Evolutionary conservation across 1,284 basidiomycete species (phyloP).

Genomic region (Microbotryum silenes-acaulis): DNA sequence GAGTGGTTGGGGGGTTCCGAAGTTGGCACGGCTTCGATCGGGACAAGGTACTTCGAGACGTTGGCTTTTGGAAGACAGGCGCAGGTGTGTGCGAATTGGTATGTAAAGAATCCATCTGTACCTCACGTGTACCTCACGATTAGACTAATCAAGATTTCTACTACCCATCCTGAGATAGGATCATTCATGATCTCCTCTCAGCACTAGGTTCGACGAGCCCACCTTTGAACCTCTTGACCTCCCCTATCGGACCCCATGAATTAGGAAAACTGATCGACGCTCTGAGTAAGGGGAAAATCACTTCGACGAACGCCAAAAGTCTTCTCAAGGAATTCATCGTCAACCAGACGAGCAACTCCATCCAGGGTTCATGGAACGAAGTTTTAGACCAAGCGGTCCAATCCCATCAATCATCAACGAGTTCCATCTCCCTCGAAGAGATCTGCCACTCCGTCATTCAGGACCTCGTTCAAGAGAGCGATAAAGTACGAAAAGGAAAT

Average conservation of each 20-base stretch:
- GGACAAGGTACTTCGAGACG: slow-evolving; percentile 66
- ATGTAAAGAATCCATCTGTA: slow-evolving; percentile 28
- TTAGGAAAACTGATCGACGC: slow-evolving; percentile 72
- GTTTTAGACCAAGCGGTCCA: slow-evolving; percentile 9
- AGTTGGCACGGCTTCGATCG: slow-evolving; percentile 50
- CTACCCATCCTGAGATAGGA: slow-evolving; percentile 49
- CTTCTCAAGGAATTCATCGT: slow-evolving; percentile 35
- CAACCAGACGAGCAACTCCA: slow-evolving; percentile 1
- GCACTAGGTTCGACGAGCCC: slow-evolving; percentile 49
- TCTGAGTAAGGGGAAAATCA: slow-evolving; percentile 59
- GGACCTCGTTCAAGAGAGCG: slow-evolving; percentile 62
- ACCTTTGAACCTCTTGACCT: slow-evolving; percentile 55
- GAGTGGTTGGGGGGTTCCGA: slow-evolving; percentile 44
- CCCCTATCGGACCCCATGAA: slow-evolving; percentile 54
- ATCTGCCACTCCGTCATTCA: slow-evolving; percentile 50
- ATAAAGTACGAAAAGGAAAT: slow-evolving; percentile 63
- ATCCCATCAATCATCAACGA: slow-evolving; percentile 9
- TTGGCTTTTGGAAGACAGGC: slow-evolving; percentile 55
- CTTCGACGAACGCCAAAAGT: slow-evolving; percentile 42
- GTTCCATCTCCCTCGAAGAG: slow-evolving; percentile 28
- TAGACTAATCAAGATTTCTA: too few species aligned
- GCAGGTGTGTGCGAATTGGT: slow-evolving; percentile 79
- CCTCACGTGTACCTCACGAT: too few species aligned
- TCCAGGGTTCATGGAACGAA: slow-evolving; percentile 33
- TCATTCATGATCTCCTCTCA: slow-evolving; percentile 74